Evolutionary conservation across 257 asterid genomes (phyloP).

Genomic region (Striga asiatica): DNA sequence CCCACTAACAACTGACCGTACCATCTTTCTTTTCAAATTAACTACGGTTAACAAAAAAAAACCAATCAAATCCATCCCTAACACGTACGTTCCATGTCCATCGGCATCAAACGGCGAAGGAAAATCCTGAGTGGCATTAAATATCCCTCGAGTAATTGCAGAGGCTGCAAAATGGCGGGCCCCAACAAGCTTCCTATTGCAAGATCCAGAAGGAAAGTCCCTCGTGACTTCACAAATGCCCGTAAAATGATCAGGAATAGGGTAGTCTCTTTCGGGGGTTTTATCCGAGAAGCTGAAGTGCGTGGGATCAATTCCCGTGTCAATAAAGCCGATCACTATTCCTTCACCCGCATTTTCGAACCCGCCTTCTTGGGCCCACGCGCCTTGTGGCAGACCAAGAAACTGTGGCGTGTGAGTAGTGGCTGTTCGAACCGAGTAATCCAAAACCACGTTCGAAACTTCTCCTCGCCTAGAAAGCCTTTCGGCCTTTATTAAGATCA

Average conservation of each 20-base stretch:
- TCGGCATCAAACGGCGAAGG: conserved; percentile 96
- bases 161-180: conserved; percentile 99
- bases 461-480: conserved; percentile 65
- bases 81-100: conserved; percentile 96
- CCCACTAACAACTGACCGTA: no score
- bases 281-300: conserved; percentile 87
- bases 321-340: conserved; percentile 80
- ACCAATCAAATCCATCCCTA: no score
- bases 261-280: conserved; percentile 50
- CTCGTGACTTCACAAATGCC: conserved; percentile 96
- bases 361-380: conserved; percentile 95
- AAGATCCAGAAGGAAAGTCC: conserved; percentile 95
- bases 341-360: conserved; percentile 91
- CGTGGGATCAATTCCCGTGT: conserved; percentile 90
- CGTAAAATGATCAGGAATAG: conserved; percentile 73
- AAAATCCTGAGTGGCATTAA: conserved; percentile 85
- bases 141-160: conserved; percentile 94
- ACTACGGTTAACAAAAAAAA: no score
- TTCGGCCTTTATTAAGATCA: conserved; percentile 53
- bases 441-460: conserved; percentile 70
- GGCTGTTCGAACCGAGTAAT: conserved; percentile 77
- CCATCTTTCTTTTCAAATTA: no score
- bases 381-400: conserved; percentile 92
- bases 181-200: conserved; percentile 92
- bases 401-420: conserved; percentile 97